Percentiles rank a stretch among this genome's conserved stretches.
phyloP scores from a whole-genome alignment of 2,329 filamentous ascomycete species.

The Rhinocladiella similis region DNA sequence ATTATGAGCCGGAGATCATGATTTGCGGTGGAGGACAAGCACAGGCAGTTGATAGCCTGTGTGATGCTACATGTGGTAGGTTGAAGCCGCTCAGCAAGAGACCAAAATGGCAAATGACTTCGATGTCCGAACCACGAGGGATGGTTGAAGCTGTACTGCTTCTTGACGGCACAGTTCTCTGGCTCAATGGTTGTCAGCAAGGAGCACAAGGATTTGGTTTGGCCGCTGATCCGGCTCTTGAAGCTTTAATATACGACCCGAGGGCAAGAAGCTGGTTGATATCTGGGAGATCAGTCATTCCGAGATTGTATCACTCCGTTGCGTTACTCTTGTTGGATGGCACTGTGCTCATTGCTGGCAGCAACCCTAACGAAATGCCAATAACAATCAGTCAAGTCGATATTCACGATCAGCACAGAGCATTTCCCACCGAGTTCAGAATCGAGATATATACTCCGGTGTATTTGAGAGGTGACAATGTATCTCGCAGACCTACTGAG shows the following conservation, averaged over 20 bases:
- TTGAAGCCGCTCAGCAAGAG: slow-evolving; percentile 52
- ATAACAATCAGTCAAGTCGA: slow-evolving; percentile 43
- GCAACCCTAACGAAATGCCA: slow-evolving; percentile 62
- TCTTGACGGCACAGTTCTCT: slow-evolving; percentile 60
- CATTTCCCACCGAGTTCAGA: slow-evolving; percentile 60
- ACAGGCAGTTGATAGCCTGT: slow-evolving; percentile 60
- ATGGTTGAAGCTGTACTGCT: slow-evolving; percentile 63
- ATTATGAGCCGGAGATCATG: slow-evolving; percentile 56
- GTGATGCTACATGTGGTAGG: slow-evolving; percentile 59
- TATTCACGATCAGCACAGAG: slow-evolving; percentile 41
- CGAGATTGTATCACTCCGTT: slow-evolving; percentile 62
- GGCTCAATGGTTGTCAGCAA: slow-evolving; percentile 59
- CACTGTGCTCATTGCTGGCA: slow-evolving; percentile 60
- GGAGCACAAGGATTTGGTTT: slow-evolving; percentile 63
- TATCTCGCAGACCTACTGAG: slow-evolving; percentile 48
- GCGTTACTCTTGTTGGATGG: slow-evolving; percentile 61
- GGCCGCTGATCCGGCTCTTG: slow-evolving; percentile 53
- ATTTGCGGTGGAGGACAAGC: slow-evolving; percentile 62
- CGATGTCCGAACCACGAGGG: slow-evolving; percentile 56
- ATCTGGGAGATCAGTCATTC: slow-evolving; percentile 43
- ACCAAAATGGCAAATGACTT: slow-evolving; percentile 58
- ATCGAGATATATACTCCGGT: slow-evolving; percentile 63
- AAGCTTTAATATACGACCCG: slow-evolving; percentile 61
- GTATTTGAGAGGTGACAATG: slow-evolving; percentile 57
- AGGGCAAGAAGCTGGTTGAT: slow-evolving; percentile 52